Evolutionary conservation across 2,329 filamentous ascomycete species (phyloP).

Genomic region (Zymoseptoria tritici): DNA sequence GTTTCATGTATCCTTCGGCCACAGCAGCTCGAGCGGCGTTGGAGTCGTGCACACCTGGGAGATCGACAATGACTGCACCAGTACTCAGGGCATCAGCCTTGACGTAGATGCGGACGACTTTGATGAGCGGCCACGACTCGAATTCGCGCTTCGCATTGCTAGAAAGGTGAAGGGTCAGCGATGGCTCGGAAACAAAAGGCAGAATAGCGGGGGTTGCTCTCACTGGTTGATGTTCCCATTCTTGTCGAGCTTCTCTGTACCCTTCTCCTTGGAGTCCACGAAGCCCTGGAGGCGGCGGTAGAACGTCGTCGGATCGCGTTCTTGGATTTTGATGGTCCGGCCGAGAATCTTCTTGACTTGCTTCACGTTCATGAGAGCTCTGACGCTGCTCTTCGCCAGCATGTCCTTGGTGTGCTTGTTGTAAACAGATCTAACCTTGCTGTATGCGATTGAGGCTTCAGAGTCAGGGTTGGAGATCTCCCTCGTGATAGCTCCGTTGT

Average conservation of each 20-base stretch:
- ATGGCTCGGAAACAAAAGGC: neutral
- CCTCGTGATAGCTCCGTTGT: constrained; percentile 32
- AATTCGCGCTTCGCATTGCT: constrained; percentile 27
- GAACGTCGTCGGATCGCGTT: constrained; percentile 35
- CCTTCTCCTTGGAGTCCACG: constrained; percentile 50
- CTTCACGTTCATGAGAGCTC: constrained; percentile 37
- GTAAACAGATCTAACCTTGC: constrained; percentile 47
- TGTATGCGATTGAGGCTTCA: constrained; percentile 43
- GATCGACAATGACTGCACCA: constrained; percentile 50
- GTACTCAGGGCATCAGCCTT: constrained; percentile 46
- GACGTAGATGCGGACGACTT: constrained; percentile 46
- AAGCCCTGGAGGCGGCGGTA: constrained; percentile 42
- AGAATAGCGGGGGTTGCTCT: neutral
- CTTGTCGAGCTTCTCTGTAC: constrained; percentile 25
- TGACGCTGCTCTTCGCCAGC: constrained; percentile 28
- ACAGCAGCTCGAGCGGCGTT: constrained; percentile 54
- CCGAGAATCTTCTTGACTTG: constrained; percentile 42
- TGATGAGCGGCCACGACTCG: constrained; percentile 48
- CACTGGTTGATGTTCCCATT: constrained; percentile 24
- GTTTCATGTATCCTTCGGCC: constrained; percentile 52
- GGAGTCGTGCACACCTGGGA: constrained; percentile 53
- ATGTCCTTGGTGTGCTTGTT: constrained; percentile 37
- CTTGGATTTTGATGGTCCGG: constrained; percentile 35
- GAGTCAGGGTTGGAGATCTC: constrained; percentile 38
- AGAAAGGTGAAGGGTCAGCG: neutral